Base-by-base conservation (phyloP, 1,284 basidiomycete species). In the Rhizopogon hawkerae region DNA sequence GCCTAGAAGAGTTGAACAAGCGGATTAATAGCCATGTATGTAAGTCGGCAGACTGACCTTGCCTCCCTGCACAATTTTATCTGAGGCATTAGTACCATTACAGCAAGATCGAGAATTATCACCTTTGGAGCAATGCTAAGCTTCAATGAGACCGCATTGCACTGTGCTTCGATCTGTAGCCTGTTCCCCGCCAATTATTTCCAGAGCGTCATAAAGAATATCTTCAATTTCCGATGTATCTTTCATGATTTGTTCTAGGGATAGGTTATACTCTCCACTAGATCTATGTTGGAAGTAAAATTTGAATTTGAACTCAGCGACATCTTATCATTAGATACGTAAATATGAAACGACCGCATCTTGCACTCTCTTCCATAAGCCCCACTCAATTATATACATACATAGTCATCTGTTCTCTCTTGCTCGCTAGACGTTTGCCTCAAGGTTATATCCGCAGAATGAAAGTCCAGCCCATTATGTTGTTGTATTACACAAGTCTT, bases 71-170 rank as follows among this genome's bases (percentile, higher is more conserved):
- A 54, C 9, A 37, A 48, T 35, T 18, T 41, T 18, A 16, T 6
- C 14, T 18, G 5, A 41, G 14, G 34, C 33, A 49, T 60, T 21
- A 54, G 44, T 54, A 8, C 35, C 46, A 42, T 43, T 36, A 33
- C 42, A 35, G 16, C 14, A 24, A 37, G n/a, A 33, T 35, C 42
- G 24, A 38, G 36, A n/a, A 34, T 18, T 46, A 60, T 54, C 53
- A 75, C 80, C 74, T 81, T 81, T 39, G 75, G 70, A 34, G 80
- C 75, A 24, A 76, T 70, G 7, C 74, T 71, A 34, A 82, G 60
- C 38, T 49, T 61, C 43, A 80, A 60, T 18, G 72, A 23, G 70
- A 13, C 78, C 78, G 47, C 78, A 82, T 14, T 55, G 57, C 29
- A 80, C 67, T 33, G 60, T 49, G 37, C 64, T 68, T 39, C 71